These are phyloP conservation scores for Erythrobasidium hasegawianum DNA, from an alignment of 1,284 basidiomycete species.

Conservation along the genomic window DNA sequence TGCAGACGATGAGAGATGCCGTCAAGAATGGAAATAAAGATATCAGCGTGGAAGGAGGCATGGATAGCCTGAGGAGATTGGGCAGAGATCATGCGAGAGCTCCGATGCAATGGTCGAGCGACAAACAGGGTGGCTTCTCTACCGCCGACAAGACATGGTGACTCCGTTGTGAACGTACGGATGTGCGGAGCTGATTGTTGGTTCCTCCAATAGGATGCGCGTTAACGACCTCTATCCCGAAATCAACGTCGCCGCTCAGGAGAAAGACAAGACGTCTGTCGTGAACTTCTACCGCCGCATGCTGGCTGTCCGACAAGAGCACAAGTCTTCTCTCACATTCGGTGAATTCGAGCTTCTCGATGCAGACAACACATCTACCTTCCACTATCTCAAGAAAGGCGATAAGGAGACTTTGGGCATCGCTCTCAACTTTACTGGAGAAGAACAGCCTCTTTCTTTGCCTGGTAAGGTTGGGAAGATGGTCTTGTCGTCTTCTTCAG, in stretches of 20 bases:
- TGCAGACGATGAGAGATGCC: not conserved
- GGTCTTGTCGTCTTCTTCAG: not conserved
- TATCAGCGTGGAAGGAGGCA: not conserved
- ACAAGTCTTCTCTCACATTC: slow-evolving; percentile 46
- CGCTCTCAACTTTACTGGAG: slow-evolving; percentile 57
- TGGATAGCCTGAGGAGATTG: slow-evolving; percentile 1
- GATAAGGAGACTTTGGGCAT: slow-evolving; percentile 51
- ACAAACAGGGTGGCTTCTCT: slow-evolving; percentile 62
- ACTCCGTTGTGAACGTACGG: not conserved
- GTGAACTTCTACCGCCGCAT: slow-evolving; percentile 17
- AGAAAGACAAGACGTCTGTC: slow-evolving; percentile 49
- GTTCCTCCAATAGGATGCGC: too few species aligned
- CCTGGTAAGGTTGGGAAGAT: slow-evolving; percentile 6
- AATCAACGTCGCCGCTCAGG: slow-evolving; percentile 62
- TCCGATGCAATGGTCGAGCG: slow-evolving; percentile 67
- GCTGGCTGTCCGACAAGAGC: slow-evolving; percentile 18
- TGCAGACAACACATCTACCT: slow-evolving; percentile 55
- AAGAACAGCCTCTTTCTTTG: slow-evolving; percentile 38
- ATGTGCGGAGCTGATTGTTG: not conserved
- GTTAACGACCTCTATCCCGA: slow-evolving; percentile 63
- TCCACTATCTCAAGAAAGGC: slow-evolving; percentile 56
- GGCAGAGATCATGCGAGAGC: slow-evolving; percentile 63
- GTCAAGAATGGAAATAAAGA: slow-evolving; percentile 45
- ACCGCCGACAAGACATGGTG: slow-evolving; percentile 49
- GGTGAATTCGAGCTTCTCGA: slow-evolving; percentile 59